These are phyloP conservation scores for Achaetomiella virescens DNA, from an alignment of 495 filamentous ascomycete species.

Conservation along the genomic window DNA sequence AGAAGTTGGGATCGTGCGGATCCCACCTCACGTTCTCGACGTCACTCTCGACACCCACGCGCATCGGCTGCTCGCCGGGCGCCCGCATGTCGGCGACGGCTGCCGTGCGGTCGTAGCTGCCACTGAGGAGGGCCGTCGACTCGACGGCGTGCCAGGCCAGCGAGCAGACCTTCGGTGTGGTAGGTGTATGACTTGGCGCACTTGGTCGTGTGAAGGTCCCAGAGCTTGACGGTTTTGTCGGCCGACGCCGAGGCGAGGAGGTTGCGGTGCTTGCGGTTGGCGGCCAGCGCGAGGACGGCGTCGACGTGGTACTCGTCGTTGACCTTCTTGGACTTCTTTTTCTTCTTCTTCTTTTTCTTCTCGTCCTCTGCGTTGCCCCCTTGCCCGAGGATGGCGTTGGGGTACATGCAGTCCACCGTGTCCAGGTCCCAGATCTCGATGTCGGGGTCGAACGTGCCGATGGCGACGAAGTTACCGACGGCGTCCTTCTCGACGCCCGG, in stretches of 20 bases:
- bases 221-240: conserved; percentile 94
- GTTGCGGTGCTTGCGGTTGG: conserved; percentile 87
- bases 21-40: conserved; percentile 92
- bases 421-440: conserved; percentile 99
- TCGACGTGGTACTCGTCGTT: conserved; percentile 94
- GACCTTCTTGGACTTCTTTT: conserved; percentile 73
- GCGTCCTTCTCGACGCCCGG: conserved; percentile 48
- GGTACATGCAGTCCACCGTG: conserved; percentile 93
- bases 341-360: conserved; percentile 72
- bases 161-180: conserved; percentile 90
- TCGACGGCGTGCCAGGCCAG: conserved; percentile 85
- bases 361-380: conserved; percentile 48
- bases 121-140: conserved; percentile 80
- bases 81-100: conserved; percentile 91
- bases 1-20: conserved; percentile 82
- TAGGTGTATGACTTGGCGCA: conserved; percentile 94
- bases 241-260: conserved; percentile 94
- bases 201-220: conserved; percentile 86
- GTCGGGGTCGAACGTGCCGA: conserved; percentile 96
- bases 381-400: conserved; percentile 92
- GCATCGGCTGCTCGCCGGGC: conserved; percentile 66
- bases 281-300: conserved; percentile 81
- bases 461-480: conserved; percentile 79
- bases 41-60: conserved; percentile 91
- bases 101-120: conserved; percentile 89